Conservation (phyloP, 345 rosid genomes). For the Hirschfeldia incana region DNA sequence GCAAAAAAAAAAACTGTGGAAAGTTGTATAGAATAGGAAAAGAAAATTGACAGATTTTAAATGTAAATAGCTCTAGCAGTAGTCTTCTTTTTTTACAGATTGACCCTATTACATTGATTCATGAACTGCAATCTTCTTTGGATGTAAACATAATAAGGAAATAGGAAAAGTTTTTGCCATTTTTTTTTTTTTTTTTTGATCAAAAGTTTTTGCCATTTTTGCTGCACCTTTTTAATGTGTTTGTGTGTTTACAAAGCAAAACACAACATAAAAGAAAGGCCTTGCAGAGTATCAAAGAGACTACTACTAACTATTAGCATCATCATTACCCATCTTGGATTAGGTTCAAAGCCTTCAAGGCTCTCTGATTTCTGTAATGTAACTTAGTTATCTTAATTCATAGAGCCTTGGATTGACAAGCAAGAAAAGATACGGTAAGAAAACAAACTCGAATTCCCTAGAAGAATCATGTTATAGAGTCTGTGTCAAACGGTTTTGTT, state of each 20-base stretch:
- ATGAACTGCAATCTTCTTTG: not conserved
- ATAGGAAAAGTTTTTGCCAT: not conserved
- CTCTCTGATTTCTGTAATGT: not conserved
- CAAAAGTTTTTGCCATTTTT: too few relatives aligned
- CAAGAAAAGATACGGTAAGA: conserved; percentile 67
- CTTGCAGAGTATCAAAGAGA: not conserved
- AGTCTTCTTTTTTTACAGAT: not conserved
- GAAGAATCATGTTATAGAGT: conserved; percentile 89
- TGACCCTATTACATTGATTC: conserved; percentile 7
- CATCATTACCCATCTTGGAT: not conserved
- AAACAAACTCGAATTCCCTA: conserved; percentile 69
- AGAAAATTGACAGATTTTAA: conserved; percentile 13
- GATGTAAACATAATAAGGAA: not conserved
- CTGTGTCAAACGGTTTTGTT: conserved; percentile 53
- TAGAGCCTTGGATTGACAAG: conserved; percentile 79
- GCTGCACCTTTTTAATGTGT: not conserved
- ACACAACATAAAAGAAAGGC: not conserved
- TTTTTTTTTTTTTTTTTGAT: too few relatives aligned
- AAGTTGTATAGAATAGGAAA: not conserved
- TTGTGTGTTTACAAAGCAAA: too few relatives aligned
- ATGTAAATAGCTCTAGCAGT: conserved; percentile 30
- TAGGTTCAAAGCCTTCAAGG: not conserved
- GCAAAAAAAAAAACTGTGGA: not conserved
- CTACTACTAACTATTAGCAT: not conserved
- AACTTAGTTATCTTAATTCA: not conserved